Evolutionary conservation across 495 filamentous ascomycete genomes (phyloP), one percentile per base, ranked within the genome.

Genomic region (Penicillium antarcticum): DNA sequence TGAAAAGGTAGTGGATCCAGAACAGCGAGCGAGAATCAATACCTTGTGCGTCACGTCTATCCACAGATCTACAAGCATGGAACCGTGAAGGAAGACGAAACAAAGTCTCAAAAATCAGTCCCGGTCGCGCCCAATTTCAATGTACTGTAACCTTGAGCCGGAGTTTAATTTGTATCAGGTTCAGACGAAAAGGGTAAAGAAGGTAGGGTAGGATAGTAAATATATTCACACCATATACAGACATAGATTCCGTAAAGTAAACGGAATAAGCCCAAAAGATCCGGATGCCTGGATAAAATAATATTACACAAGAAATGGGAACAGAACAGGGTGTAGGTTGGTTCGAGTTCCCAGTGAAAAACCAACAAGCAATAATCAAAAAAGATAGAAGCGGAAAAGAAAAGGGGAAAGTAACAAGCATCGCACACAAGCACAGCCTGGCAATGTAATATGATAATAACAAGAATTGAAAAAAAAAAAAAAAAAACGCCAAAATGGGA

Each of bases 401-500:
- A 35, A 42, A 2, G 16, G 7, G 23, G 11, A 16, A 5, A 34
- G 1, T 40, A 5, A 42, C 3, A 38, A 11, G 40, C 1, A n/a
- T 21, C 17, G 26, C 26, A 16, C 43, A 32, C 36, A 21, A 48
- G 36, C 36, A 12, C 17, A 49, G 37, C 29, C 16, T 17, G 46
- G 32, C 13, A 6, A 21, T 48, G 13, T 34, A 10, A 43, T 19
- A 31, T 42, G 39, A 21, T 24, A 42, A 10, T 10, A 43, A 32
- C 12, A 26, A 26, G 42, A 9, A 51, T 31, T n/a, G 29, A 10
- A 6, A 29, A 26, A 4, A 47, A 53, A 16, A 39, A 48, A 19
- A 26, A 1, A 42, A 48, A 24, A 65, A 62, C 58, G 58, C 58
- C 53, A 53, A 33, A 48, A 52, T n/a, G n/a, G n/a, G n/a, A n/a